A percentile compares a stretch with the other conserved stretches of the same genome.
Evolutionary conservation across 106 monocot species (phyloP).

Genomic region (Allium sativum): DNA sequence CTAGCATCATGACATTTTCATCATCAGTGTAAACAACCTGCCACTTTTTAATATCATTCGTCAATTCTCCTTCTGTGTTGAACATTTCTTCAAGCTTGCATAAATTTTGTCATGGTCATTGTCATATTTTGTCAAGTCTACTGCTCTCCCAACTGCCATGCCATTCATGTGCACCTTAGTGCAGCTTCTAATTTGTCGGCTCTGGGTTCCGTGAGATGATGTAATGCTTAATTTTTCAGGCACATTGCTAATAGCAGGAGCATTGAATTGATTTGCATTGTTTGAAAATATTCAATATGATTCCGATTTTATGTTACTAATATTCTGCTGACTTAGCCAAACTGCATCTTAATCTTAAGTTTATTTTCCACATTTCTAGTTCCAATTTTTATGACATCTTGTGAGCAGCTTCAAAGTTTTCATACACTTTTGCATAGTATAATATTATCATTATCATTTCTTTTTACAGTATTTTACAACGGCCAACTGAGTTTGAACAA

Average conservation of each 20-base stretch:
- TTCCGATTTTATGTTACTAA: too few relatives aligned
- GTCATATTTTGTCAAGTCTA: slow-evolving; percentile 64
- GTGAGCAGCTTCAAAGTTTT: too few relatives aligned
- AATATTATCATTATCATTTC: too few relatives aligned
- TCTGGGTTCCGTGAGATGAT: slow-evolving; percentile 44
- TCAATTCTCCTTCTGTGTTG: slow-evolving; percentile 45
- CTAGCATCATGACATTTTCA: slow-evolving; percentile 84
- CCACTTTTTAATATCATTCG: slow-evolving; percentile 52
- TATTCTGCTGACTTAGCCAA: too few relatives aligned
- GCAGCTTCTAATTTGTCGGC: slow-evolving; percentile 47
- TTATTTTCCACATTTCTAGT: too few relatives aligned
- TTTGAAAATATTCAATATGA: slow-evolving; percentile 35
- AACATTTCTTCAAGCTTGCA: slow-evolving; percentile 80
- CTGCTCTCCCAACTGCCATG: slow-evolving; percentile 89
- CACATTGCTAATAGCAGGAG: slow-evolving; percentile 45
- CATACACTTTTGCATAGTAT: too few relatives aligned
- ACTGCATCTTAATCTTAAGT: too few relatives aligned
- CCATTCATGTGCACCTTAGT: slow-evolving; percentile 91
- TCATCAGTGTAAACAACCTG: slow-evolving; percentile 83
- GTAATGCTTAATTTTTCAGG: slow-evolving; percentile 46
- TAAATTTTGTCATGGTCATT: slow-evolving; percentile 58
- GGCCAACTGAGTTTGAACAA: too few relatives aligned
- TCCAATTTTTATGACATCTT: too few relatives aligned
- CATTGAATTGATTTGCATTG: slow-evolving; percentile 33
- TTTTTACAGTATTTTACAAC: too few relatives aligned